Evolutionary conservation across 176 grass and related monocot species (phyloP), one percentile per base, ranked within the genome.

Genomic region (Ensete glaucum): DNA sequence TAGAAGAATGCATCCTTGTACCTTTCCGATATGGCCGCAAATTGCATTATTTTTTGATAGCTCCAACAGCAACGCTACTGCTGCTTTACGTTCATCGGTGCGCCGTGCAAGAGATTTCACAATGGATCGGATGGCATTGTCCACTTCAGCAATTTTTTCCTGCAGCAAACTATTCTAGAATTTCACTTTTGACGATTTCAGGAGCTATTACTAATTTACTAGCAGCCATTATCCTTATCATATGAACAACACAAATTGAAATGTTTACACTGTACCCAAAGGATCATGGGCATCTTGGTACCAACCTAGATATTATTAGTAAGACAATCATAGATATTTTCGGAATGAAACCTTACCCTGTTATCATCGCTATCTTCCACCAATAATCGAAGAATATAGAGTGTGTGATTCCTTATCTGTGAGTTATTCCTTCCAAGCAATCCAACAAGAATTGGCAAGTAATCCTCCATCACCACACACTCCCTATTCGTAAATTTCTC

Each of bases 21-120:
- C 64, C 25, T 67, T 67, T 13, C 64, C 26, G 11, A 67, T 67
- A 27, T 29, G 26, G 64, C 64, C 26, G 13, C 64, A 25, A 67
- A 48, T 5, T 6, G 11, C 6, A 13, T 67, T 11, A 67, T 8
- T 27, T 67, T 67, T 67, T 43, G 64, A 67, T 24, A 67, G 25
- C 26, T 67, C 64, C 64, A 67, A 67, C 64, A 67, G 64, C 64
- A 67, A 29, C 22, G 64, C 21, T 22, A 67, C 64, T 67, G 64
- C 64, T 27, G 26, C 11, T 34, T 67, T 67, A 25, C 64, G 26
- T 67, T 67, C 64, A 24, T 67, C 64, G 4, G 26, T 15, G 26
- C 64, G 64, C 11, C 64, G 64, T 29, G 64, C 64, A 29, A 67
- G 64, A 67, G 64, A 67, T 29, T 67, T 67, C 25, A 67, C 64